phyloP scores from a whole-genome alignment of 2,329 filamentous ascomycete species.

The Fusarium pseudonygamai region DNA sequence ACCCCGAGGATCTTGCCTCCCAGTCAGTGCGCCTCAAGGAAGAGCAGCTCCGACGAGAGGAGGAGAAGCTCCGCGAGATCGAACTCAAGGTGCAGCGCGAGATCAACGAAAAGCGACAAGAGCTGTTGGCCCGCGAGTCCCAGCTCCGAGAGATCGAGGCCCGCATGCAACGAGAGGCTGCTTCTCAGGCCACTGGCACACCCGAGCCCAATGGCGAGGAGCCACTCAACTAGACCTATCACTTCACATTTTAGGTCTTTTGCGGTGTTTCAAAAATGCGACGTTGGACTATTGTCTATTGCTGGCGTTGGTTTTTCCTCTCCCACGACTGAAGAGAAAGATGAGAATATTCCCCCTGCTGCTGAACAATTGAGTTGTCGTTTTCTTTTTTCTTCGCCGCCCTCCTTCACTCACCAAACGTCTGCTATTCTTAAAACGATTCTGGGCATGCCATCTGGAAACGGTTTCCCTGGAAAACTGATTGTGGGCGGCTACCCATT shows the following conservation, averaged over 20 bases:
- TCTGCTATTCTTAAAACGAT: conserved; percentile 46
- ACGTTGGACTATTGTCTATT: conserved; percentile 58
- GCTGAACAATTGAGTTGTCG: conserved; percentile 50
- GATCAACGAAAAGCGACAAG: conserved; percentile 99
- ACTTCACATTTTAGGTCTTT: conserved; percentile 45
- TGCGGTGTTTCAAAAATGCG: conserved; percentile 50
- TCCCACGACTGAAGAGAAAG: conserved; percentile 55
- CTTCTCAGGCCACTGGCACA: conserved; percentile 55
- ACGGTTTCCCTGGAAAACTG: conserved; percentile 20
- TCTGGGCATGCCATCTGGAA: conserved; percentile 38
- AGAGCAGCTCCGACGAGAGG: conserved; percentile 97
- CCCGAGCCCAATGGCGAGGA: conserved; percentile 65
- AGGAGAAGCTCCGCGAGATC: conserved; percentile 99
- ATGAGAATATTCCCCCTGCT: conserved; percentile 55
- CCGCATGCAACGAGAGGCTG: conserved; percentile 90
- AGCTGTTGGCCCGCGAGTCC: conserved; percentile 95
- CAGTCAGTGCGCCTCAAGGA: conserved; percentile 99
- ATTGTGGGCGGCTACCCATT: conserved; percentile 24
- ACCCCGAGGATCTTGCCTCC: conserved; percentile 94
- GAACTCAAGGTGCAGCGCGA: conserved; percentile 99
- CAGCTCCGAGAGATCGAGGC: conserved; percentile 99
- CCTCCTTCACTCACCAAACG: conserved; percentile 41
- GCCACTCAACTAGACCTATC: conserved; percentile 57
- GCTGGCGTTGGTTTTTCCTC: conserved; percentile 60
- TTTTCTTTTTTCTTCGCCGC: conserved; percentile 49